Conservation (phyloP, 2,329 filamentous ascomycete genomes). For the Ceratocystis papillata region DNA sequence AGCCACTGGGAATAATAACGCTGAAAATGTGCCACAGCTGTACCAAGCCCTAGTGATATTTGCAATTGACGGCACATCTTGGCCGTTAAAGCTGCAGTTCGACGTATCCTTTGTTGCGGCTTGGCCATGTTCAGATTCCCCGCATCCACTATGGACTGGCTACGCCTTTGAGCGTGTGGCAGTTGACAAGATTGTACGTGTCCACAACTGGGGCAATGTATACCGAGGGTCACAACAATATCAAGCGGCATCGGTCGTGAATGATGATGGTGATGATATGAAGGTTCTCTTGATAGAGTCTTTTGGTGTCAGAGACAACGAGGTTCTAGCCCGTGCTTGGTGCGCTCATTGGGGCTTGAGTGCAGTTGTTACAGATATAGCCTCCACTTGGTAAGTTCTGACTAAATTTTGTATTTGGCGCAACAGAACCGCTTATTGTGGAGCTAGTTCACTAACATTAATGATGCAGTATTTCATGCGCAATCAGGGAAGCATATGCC, state of each 20-base stretch:
- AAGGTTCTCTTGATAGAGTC: constrained; percentile 60
- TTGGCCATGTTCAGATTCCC: constrained; percentile 52
- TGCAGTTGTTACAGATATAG: constrained; percentile 58
- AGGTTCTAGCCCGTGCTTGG: constrained; percentile 66
- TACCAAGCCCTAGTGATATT: constrained; percentile 54
- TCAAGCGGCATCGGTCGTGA: constrained; percentile 25
- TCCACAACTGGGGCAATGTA: constrained; percentile 53
- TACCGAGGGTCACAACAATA: constrained; percentile 29
- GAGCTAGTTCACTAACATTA: constrained; percentile 25
- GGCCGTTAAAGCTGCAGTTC: constrained; percentile 51
- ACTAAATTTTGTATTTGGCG: not conserved
- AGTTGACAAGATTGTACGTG: constrained; percentile 54
- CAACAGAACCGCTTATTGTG: not conserved
- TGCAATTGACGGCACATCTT: constrained; percentile 51
- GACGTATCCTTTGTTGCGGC: constrained; percentile 57
- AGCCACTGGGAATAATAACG: not conserved
- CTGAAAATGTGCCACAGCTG: constrained; percentile 32
- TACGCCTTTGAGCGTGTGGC: constrained; percentile 50
- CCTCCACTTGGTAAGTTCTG: constrained; percentile 51
- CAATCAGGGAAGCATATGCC: constrained; percentile 64
- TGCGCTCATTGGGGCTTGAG: constrained; percentile 64
- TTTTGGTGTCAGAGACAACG: constrained; percentile 62
- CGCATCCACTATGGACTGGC: constrained; percentile 62
- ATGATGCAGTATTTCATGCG: constrained; percentile 52
- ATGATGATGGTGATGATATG: constrained; percentile 28